Percentiles rank a stretch among this genome's conserved stretches.
phyloP scores from a whole-genome alignment of 805 yeast species.

The Barnettozyma botsteinii region DNA sequence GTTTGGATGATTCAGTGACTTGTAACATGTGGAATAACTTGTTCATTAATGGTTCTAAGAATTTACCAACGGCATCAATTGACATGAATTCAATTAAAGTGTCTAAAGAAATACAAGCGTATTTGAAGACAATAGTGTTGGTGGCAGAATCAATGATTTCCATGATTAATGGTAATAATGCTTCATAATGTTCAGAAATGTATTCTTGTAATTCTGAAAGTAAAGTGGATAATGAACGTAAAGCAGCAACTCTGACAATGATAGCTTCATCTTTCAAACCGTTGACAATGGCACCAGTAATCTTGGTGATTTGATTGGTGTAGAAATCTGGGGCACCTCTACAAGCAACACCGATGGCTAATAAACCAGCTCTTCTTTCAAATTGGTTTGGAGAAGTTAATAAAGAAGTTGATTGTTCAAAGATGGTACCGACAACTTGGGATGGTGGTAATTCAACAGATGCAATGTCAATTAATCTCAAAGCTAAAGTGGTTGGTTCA shows the following conservation, averaged over 20 bases:
- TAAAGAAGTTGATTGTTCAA: slow-evolving; percentile 55
- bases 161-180: slow-evolving; percentile 80
- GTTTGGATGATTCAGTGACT: slow-evolving; percentile 61
- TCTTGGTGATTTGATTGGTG: slow-evolving; percentile 64
- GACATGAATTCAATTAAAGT: slow-evolving; percentile 88
- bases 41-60: slow-evolving; percentile 85
- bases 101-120: slow-evolving; percentile 88
- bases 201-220: slow-evolving; percentile 81
- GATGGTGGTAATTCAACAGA: slow-evolving; percentile 86
- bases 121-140: slow-evolving; percentile 76
- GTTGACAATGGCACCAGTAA: slow-evolving; percentile 64
- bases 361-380: slow-evolving; percentile 82
- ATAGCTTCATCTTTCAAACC: slow-evolving; percentile 76
- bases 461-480: slow-evolving; percentile 72
- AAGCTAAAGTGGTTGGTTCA: slow-evolving; percentile 69
- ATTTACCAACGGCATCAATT: slow-evolving; percentile 73
- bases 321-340: slow-evolving; percentile 94
- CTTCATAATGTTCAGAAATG: slow-evolving; percentile 78
- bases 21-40: slow-evolving; percentile 80
- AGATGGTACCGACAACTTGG: slow-evolving; percentile 78
- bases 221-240: slow-evolving; percentile 71
- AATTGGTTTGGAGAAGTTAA: slow-evolving; percentile 58
- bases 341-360: slow-evolving; percentile 76
- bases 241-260: slow-evolving; percentile 79
- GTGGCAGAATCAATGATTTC: slow-evolving; percentile 82